These are phyloP conservation scores for Pythium oligandrum DNA, from an alignment of 352 stramenopile genomes.

Conservation along the genomic window DNA sequence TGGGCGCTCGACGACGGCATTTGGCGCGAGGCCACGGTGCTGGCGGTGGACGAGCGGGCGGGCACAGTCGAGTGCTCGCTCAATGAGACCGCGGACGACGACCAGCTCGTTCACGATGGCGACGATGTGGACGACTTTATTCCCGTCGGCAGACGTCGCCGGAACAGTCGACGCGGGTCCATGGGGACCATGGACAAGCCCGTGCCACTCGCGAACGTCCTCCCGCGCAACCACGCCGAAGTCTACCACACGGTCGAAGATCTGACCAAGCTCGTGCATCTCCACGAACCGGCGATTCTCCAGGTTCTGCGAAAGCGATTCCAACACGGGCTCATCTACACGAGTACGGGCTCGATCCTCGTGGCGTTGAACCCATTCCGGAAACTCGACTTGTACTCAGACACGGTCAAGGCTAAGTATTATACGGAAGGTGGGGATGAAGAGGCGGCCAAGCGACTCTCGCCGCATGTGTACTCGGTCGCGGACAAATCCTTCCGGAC, in stretches of 20 bases:
- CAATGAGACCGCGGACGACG: conserved; percentile 28
- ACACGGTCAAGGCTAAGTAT: conserved; percentile 65
- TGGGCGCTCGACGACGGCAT: conserved; percentile 72
- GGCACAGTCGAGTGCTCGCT: conserved; percentile 51
- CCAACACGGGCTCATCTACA: conserved; percentile 86
- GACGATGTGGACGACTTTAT: conserved; percentile 37
- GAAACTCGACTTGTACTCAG: conserved; percentile 62
- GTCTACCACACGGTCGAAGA: conserved; percentile 76
- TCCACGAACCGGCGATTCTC: conserved; percentile 90
- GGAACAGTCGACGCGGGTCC: conserved; percentile 44
- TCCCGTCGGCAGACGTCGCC: conserved; percentile 32
- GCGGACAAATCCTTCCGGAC: conserved; percentile 83
- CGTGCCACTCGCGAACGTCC: conserved; percentile 38
- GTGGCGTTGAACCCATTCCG: conserved; percentile 85
- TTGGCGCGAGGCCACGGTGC: conserved; percentile 70
- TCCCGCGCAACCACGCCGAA: conserved; percentile 54
- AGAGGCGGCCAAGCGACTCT: conserved; percentile 47
- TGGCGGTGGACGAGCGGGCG: conserved; percentile 30
- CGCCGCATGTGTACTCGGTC: conserved; percentile 85
- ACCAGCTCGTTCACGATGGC: conserved; percentile 17
- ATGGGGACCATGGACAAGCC: conserved; percentile 23
- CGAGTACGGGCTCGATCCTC: conserved; percentile 80
- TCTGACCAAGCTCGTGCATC: conserved; percentile 87
- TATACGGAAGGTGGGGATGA: conserved; percentile 50
- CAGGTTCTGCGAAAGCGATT: conserved; percentile 80